phyloP scores from a whole-genome alignment of 2,329 filamentous ascomycete species.

The Anthostomella pinea region DNA sequence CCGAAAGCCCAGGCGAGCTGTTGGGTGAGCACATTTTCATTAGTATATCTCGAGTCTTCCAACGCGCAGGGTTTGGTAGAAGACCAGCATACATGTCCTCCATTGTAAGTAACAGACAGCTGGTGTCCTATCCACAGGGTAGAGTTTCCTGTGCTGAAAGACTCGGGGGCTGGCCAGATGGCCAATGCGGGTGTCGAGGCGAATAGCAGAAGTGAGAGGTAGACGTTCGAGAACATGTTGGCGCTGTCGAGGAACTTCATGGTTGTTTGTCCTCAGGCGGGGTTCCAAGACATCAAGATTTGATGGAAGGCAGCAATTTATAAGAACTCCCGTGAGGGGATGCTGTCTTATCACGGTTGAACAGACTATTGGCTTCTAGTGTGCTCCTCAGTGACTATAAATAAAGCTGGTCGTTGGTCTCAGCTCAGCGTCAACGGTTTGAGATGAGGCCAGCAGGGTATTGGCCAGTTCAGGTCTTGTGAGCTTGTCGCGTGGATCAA shows the following conservation, averaged over 20 bases:
- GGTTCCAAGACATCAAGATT: slow-evolving; percentile 14
- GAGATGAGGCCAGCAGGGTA: no score
- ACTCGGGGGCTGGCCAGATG: slow-evolving; percentile 56
- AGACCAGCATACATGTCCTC: slow-evolving; percentile 50
- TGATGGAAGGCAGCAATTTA: slow-evolving; percentile 8
- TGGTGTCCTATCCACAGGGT: slow-evolving; percentile 52
- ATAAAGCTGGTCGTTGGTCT: no score
- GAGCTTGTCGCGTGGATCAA: slow-evolving; percentile 14
- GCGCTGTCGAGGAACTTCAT: slow-evolving; percentile 16
- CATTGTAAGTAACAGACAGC: slow-evolving; percentile 58
- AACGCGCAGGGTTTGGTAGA: slow-evolving; percentile 24
- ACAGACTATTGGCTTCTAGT: slow-evolving; percentile 1
- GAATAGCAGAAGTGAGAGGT: slow-evolving; percentile 39
- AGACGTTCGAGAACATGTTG: slow-evolving; percentile 24
- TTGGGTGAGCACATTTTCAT: slow-evolving; percentile 31
- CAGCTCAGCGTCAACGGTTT: no score
- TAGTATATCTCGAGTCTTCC: slow-evolving; percentile 13
- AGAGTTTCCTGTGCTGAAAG: slow-evolving; percentile 49
- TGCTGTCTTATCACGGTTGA: slow-evolving; percentile 1
- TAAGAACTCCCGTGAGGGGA: slow-evolving; percentile 8
- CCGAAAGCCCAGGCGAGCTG: slow-evolving; percentile 49
- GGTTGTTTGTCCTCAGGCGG: slow-evolving; percentile 9
- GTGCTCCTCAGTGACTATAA: slow-evolving; percentile 3
- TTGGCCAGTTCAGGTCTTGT: slow-evolving; percentile 1
- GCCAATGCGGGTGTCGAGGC: slow-evolving; percentile 44